These are phyloP conservation scores for Hypericum perforatum DNA, from an alignment of 345 rosid genomes.

Conservation along the genomic window DNA sequence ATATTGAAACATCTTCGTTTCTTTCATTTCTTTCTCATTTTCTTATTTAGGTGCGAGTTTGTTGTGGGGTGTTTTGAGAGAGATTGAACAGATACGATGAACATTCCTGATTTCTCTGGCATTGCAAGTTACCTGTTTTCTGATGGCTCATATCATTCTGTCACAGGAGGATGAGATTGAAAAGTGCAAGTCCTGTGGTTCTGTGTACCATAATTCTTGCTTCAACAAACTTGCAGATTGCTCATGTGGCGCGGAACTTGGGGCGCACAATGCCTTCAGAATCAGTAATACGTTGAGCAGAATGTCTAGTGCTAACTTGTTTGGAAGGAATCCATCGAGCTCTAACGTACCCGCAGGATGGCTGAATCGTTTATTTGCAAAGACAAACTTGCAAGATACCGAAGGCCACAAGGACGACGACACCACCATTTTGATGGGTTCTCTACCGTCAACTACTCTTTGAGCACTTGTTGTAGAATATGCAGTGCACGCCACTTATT, in stretches of 20 bases:
- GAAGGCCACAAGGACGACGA: conserved; percentile 32
- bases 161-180: conserved; percentile 69
- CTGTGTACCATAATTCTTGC: conserved; percentile 66
- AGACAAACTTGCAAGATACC: conserved; percentile 27
- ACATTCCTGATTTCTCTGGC: no score
- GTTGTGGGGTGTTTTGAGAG: no score
- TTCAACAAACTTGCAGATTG: conserved; percentile 53
- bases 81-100: no score
- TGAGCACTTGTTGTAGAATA: no score
- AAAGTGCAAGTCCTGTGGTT: conserved; percentile 51
- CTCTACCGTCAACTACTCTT: conserved; percentile 48
- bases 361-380: conserved; percentile 55
- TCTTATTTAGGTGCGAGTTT: no score
- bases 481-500: no score
- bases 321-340: conserved; percentile 34
- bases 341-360: conserved; percentile 35
- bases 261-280: conserved; percentile 15
- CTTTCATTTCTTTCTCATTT: no score
- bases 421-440: conserved; percentile 62
- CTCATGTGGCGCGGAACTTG: conserved; percentile 48
- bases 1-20: no score
- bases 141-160: conserved; percentile 12
- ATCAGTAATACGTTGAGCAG: conserved; percentile 15
- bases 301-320: conserved; percentile 16
- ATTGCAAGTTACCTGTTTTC: conserved; percentile 1